phyloP scores from a whole-genome alignment of 2,329 filamentous ascomycete species.

The Trichoderma koningii region DNA sequence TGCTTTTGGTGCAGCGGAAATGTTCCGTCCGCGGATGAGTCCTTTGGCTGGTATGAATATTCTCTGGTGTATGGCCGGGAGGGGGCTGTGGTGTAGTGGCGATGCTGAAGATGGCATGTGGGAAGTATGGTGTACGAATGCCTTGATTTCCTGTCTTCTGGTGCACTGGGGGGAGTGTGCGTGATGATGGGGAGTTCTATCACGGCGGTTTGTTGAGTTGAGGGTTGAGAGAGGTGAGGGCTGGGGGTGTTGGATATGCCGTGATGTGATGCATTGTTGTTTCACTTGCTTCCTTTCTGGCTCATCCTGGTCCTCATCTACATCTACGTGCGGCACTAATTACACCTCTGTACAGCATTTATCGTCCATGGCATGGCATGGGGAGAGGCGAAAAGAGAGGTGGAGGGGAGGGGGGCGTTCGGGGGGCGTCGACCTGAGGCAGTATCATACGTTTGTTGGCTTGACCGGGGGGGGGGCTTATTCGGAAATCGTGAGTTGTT shows the following conservation, averaged over 20 bases:
- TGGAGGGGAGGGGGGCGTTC: too few relatives aligned
- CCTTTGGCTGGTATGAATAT: too few relatives aligned
- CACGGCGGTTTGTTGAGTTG: slow-evolving; percentile 14
- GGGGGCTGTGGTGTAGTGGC: background rate
- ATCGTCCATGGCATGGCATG: too few relatives aligned
- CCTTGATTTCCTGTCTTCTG: background rate
- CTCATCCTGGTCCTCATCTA: background rate
- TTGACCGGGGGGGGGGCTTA: background rate
- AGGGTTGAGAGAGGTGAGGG: background rate
- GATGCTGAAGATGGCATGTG: slow-evolving; percentile 18
- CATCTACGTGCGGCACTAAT: too few relatives aligned
- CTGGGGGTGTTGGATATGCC: background rate
- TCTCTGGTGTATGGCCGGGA: too few relatives aligned
- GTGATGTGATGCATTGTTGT: background rate
- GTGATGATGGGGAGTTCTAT: background rate
- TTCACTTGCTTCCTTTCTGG: background rate
- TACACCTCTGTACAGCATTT: too few relatives aligned
- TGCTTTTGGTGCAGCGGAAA: too few relatives aligned
- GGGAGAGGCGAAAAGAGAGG: too few relatives aligned
- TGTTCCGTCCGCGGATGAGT: too few relatives aligned
- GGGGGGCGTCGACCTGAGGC: too few relatives aligned
- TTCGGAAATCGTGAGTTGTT: background rate
- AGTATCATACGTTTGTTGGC: too few relatives aligned
- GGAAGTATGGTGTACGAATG: slow-evolving; percentile 5
- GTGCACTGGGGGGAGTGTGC: background rate